phyloP scores from a whole-genome alignment of 1,284 basidiomycete species.

The Phellopilus nigrolimitatus region DNA sequence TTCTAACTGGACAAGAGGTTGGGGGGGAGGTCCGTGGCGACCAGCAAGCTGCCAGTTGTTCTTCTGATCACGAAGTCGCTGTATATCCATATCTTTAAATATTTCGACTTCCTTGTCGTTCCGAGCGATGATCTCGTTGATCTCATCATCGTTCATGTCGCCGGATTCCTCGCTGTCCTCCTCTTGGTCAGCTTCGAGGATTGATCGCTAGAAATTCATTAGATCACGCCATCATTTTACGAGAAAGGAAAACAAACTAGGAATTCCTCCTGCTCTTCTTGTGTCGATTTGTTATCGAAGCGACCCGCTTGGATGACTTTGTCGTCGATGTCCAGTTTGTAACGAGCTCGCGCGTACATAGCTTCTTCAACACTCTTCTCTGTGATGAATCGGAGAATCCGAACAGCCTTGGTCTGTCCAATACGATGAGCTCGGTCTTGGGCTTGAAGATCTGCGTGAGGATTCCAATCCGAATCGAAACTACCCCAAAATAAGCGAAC shows the following conservation, averaged over 20 bases:
- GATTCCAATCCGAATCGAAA: conserved; percentile 95
- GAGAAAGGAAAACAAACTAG: conserved; percentile 58
- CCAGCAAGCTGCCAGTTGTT: conserved; percentile 74
- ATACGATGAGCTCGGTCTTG: conserved; percentile 99
- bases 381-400: conserved; percentile 95
- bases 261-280: conserved; percentile 95
- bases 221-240: conserved; percentile 1
- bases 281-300: conserved; percentile 98
- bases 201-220: conserved; percentile 54
- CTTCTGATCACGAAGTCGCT: conserved; percentile 70
- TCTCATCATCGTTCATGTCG: conserved; percentile 95
- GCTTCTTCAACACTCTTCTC: conserved; percentile 98
- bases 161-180: conserved; percentile 91
- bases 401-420: conserved; percentile 97
- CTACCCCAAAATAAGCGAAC: conserved; percentile 33
- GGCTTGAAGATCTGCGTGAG: conserved; percentile 96
- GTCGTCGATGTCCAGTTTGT: conserved; percentile 98
- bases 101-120: conserved; percentile 74
- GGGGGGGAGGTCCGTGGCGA: conserved; percentile 76
- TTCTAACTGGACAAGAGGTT: conserved; percentile 78
- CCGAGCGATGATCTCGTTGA: conserved; percentile 92
- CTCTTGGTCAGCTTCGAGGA: conserved; percentile 86
- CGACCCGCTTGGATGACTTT: conserved; percentile 99
- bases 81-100: conserved; percentile 84
- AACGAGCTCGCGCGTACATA: conserved; percentile 91